These are phyloP conservation scores for Hansfordia pulvinata DNA, from an alignment of 2,329 filamentous ascomycete genomes.

Conservation along the genomic window DNA sequence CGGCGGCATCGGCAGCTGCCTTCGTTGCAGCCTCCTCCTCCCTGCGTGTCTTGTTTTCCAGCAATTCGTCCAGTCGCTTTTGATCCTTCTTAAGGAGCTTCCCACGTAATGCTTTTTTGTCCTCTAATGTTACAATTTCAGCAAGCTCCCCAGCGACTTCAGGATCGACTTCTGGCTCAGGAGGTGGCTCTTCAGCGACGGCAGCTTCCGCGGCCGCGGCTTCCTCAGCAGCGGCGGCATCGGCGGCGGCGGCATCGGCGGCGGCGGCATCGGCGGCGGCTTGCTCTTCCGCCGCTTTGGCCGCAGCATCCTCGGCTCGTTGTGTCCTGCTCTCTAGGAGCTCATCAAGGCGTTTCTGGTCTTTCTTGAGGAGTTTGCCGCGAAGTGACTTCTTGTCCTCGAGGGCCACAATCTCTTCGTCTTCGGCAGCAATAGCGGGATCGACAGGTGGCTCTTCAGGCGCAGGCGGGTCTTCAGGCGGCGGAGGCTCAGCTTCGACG, in stretches of 20 bases:
- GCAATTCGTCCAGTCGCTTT: conserved; percentile 9
- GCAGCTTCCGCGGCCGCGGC: conserved; percentile 4
- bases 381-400: conserved; percentile 2
- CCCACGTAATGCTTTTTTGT: conserved; percentile 20
- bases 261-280: background rate
- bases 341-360: background rate
- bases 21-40: no score
- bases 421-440: background rate
- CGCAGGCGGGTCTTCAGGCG: conserved; percentile 1
- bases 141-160: conserved; percentile 9
- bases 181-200: conserved; percentile 1
- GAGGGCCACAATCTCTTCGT: conserved; percentile 1
- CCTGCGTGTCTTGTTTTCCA: conserved; percentile 12
- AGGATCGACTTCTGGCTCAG: conserved; percentile 5
- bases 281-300: background rate
- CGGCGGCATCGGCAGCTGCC: no score
- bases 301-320: background rate
- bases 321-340: background rate
- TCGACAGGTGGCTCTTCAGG: conserved; percentile 2
- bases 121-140: conserved; percentile 11
- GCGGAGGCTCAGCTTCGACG: background rate
- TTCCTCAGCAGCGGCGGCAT: conserved; percentile 2
- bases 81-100: conserved; percentile 23
- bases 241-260: conserved; percentile 1
- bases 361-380: conserved; percentile 1